Conservation (phyloP, 202 grass and related monocot genomes). For the Tripidium arundinaceum region DNA sequence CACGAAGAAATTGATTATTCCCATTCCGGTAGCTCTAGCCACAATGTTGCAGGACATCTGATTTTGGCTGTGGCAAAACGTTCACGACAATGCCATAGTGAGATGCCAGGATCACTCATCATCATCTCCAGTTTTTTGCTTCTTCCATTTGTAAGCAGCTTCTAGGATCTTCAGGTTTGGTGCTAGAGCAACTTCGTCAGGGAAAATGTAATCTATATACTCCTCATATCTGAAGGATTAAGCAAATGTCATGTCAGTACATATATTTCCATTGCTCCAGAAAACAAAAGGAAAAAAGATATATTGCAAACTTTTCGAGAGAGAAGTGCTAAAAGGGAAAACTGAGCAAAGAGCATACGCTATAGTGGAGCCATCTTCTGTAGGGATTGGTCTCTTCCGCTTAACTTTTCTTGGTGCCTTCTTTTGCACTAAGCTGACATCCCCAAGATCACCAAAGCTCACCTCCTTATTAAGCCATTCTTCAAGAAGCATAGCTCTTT, state of each 20-base stretch:
- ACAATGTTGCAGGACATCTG: neutral
- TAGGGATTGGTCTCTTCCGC: conserved; percentile 70
- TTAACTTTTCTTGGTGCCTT: conserved; percentile 86
- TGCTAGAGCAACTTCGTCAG: conserved; percentile 71
- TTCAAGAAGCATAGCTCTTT: conserved; percentile 95
- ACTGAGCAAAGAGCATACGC: conserved; percentile 49
- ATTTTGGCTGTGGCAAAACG: neutral
- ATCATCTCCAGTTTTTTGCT: conserved; percentile 55
- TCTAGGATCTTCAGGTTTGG: conserved; percentile 88
- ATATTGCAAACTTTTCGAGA: neutral
- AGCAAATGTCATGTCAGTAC: conserved; percentile 32
- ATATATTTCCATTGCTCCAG: neutral
- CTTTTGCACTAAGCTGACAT: conserved; percentile 78
- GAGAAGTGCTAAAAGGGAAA: neutral
- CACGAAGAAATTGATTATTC: neutral
- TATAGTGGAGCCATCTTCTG: conserved; percentile 68
- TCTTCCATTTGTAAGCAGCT: conserved; percentile 93
- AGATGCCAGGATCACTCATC: conserved; percentile 42
- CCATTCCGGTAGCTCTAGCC: neutral
- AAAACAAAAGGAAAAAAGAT: neutral
- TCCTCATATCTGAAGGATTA: conserved; percentile 69
- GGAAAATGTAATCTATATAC: conserved; percentile 90
- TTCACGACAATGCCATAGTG: neutral
- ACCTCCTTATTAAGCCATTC: conserved; percentile 75
- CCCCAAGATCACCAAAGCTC: conserved; percentile 63